Base-by-base conservation (phyloP, 306 rosid species). In the Clitoria ternatea region DNA sequence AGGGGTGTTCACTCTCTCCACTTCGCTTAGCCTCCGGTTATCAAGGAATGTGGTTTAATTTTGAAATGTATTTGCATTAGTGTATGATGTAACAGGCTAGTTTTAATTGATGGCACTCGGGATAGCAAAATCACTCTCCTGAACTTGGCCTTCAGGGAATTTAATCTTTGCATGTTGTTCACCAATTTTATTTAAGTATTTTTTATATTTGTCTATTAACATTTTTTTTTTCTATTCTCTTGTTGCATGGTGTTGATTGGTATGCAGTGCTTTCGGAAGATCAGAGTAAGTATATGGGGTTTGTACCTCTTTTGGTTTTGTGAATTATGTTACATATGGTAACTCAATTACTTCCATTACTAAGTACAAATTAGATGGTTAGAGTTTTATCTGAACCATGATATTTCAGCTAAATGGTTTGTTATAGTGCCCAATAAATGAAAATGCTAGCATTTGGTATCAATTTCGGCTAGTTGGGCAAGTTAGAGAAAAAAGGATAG, bases 251-350 rank as follows among this genome's bases (percentile, higher is more conserved):
- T 74, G 74, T 40, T 36, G n/a, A 19, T 57, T 61, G 79, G 77
- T 47, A 62, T 62, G 14, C 83, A 93, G 98, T 82, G 79, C 87
- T 93, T 70, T 92, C 87, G 1, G 94, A 84, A 86, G 98, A 90
- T 75, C 90, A 63, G 85, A 86, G 98, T 93, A 84, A 82, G 98
- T 84, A 72, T 70, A 75, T 73, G 61, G 66, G 18, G 66, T 49
- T 49, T 65, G 24, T 66, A 14, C 29, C 44, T 24, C 47, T 57
- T 75, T 36, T 63, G 0, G 4, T 65, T 44, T 22, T 63, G 36
- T 52, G 15, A 18, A 53, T 40, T 22, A 66, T 72, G 32, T 57
- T 20, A 45, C 33, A 40, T 65, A 36, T 9, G 82, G 54, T 5
- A 33, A 44, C 20, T 64, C 42, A 27, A 26, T 39, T 55, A 2